Evolutionary conservation across 148 eudicot genomes (phyloP).

Genomic region (Rhododendron griersonianum): DNA sequence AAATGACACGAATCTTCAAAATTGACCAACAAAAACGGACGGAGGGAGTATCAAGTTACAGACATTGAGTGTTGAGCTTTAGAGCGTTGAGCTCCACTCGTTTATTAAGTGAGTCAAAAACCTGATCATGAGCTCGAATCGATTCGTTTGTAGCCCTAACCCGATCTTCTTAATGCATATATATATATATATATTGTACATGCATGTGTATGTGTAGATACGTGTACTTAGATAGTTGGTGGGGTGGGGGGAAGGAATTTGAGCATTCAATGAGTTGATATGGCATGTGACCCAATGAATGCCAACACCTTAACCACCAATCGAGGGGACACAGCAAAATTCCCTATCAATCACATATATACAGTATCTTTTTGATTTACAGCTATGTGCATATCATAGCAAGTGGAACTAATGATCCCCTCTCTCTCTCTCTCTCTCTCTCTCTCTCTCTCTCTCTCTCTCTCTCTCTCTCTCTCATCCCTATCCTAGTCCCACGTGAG

Average conservation of each 20-base stretch:
- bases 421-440: too few species aligned
- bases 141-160: too few species aligned
- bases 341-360: background rate
- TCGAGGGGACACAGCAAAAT: background rate
- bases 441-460: too few species aligned
- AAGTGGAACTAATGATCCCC: background rate
- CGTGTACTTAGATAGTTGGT: slow-evolving; percentile 5
- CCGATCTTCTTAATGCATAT: too few species aligned
- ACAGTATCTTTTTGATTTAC: background rate
- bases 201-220: background rate
- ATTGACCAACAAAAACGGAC: too few species aligned
- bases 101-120: too few species aligned
- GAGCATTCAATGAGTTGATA: slow-evolving; percentile 9
- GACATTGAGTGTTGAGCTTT: too few species aligned
- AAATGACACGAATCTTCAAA: too few species aligned
- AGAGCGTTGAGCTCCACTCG: too few species aligned
- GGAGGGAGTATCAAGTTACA: too few species aligned
- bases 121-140: too few species aligned
- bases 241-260: slow-evolving; percentile 10
- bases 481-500: slow-evolving; percentile 7
- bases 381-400: background rate
- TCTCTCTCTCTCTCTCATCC: background rate
- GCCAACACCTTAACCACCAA: slow-evolving; percentile 14
- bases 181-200: too few species aligned
- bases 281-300: background rate